phyloP scores from a whole-genome alignment of 768 basidiomycete genomes.

The Naganishia onofrii region DNA sequence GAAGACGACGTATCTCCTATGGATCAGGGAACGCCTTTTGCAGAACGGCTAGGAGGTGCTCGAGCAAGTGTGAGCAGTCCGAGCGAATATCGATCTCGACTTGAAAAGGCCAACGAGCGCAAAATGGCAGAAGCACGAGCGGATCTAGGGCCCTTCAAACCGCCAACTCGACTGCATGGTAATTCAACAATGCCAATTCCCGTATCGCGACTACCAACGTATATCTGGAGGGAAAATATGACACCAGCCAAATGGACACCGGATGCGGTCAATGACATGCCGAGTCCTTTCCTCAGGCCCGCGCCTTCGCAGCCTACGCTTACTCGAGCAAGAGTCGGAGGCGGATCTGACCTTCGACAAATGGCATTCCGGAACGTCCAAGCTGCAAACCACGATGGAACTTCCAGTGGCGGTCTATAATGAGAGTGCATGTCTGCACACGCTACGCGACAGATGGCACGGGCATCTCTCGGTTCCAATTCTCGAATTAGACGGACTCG shows the following conservation, averaged over 20 bases:
- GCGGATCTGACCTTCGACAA: constrained; percentile 17
- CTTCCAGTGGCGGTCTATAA: not conserved
- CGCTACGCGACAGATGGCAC: not conserved
- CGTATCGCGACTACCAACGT: constrained; percentile 40
- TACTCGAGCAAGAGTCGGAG: constrained; percentile 16
- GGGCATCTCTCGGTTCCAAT: not conserved
- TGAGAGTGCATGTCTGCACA: not conserved
- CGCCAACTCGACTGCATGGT: constrained; percentile 9
- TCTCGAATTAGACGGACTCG: not conserved
- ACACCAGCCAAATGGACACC: constrained; percentile 50
- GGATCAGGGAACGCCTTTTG: constrained; percentile 30
- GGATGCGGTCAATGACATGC: constrained; percentile 45
- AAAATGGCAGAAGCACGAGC: constrained; percentile 17
- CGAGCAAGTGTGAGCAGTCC: constrained; percentile 46
- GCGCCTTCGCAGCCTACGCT: constrained; percentile 5
- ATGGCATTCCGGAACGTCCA: constrained; percentile 17
- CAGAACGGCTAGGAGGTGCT: not conserved
- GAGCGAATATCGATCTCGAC: constrained; percentile 33
- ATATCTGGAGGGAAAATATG: constrained; percentile 42
- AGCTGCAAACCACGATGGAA: constrained; percentile 5
- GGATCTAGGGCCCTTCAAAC: constrained; percentile 2
- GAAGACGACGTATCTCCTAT: constrained; percentile 25
- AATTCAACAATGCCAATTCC: constrained; percentile 33
- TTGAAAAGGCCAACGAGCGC: constrained; percentile 8
- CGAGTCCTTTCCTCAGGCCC: constrained; percentile 45